These are phyloP conservation scores for Prunus yedoensis DNA, from an alignment of 331 rosid genomes.

Conservation along the genomic window DNA sequence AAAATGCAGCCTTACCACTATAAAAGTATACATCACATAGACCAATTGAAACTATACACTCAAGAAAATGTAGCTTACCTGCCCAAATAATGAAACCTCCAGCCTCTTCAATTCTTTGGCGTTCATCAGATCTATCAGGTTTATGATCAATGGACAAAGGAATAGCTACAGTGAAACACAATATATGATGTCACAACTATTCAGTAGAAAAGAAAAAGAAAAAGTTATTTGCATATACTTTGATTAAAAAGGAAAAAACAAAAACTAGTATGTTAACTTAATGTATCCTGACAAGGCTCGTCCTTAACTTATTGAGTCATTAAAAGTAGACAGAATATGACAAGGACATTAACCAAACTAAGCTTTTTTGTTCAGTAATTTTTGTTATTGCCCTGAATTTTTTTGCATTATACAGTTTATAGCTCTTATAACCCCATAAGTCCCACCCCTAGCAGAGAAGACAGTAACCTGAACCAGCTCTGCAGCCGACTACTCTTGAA, in stretches of 20 bases:
- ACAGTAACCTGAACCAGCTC: conserved; percentile 87
- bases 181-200: conserved; percentile 4
- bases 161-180: conserved; percentile 52
- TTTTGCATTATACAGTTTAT: conserved; percentile 4
- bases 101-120: conserved; percentile 78
- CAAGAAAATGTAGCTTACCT: conserved; percentile 42
- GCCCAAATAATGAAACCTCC: conserved; percentile 93
- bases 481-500: conserved; percentile 79
- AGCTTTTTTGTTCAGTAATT: background rate
- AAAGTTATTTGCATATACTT: background rate
- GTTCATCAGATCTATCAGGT: conserved; percentile 88
- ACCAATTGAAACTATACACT: background rate
- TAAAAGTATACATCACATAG: background rate
- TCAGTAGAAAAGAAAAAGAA: background rate
- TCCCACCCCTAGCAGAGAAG: conserved; percentile 30
- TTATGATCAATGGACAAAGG: conserved; percentile 83
- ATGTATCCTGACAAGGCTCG: background rate
- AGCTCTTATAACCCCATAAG: conserved; percentile 17
- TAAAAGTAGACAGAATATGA: background rate
- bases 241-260: background rate
- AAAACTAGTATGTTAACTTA: background rate
- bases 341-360: background rate
- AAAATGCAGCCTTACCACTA: background rate
- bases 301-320: background rate
- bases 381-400: background rate